Percentiles rank a stretch among this genome's conserved stretches.
phyloP scores from a whole-genome alignment of 2,329 filamentous ascomycete species.

The Geosmithia flava region DNA sequence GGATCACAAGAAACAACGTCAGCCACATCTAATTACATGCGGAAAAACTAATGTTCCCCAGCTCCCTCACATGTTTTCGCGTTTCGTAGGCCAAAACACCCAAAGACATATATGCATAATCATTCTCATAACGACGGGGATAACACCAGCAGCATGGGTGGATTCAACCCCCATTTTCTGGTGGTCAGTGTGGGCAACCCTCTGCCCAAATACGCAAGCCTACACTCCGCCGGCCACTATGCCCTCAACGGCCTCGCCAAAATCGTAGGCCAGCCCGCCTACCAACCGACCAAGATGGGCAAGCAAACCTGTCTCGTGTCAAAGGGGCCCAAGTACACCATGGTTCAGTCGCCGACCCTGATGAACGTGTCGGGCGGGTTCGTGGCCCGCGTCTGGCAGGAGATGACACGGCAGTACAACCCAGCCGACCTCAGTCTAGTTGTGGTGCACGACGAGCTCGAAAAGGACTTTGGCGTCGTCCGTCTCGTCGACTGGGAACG shows the following conservation, averaged over 20 bases:
- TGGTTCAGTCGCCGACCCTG: conserved; percentile 61
- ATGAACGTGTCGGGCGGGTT: conserved; percentile 82
- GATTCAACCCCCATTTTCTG: conserved; percentile 46
- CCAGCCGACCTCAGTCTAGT: conserved; percentile 40
- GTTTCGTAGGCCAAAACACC: conserved; percentile 1
- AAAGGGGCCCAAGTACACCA: conserved; percentile 40
- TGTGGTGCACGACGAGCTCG: conserved; percentile 81
- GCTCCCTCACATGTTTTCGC: conserved; percentile 15
- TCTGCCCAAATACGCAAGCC: conserved; percentile 58
- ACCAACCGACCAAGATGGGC: conserved; percentile 33
- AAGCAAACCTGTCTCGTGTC: conserved; percentile 38
- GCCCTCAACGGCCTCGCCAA: conserved; percentile 51
- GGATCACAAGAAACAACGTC: too few species aligned
- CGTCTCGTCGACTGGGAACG: conserved; percentile 48
- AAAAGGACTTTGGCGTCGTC: conserved; percentile 56
- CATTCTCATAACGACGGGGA: conserved; percentile 1
- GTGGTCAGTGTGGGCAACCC: conserved; percentile 85
- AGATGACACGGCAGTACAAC: conserved; percentile 30
- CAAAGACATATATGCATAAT: background rate
- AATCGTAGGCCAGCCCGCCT: conserved; percentile 30
- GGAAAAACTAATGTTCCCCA: background rate
- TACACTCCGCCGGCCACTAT: conserved; percentile 80
- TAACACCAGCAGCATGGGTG: conserved; percentile 3
- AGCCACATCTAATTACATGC: background rate
- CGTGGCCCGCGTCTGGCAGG: conserved; percentile 52